phyloP scores from a whole-genome alignment of 768 basidiomycete species.

The Omphalotus guepiniiformis region DNA sequence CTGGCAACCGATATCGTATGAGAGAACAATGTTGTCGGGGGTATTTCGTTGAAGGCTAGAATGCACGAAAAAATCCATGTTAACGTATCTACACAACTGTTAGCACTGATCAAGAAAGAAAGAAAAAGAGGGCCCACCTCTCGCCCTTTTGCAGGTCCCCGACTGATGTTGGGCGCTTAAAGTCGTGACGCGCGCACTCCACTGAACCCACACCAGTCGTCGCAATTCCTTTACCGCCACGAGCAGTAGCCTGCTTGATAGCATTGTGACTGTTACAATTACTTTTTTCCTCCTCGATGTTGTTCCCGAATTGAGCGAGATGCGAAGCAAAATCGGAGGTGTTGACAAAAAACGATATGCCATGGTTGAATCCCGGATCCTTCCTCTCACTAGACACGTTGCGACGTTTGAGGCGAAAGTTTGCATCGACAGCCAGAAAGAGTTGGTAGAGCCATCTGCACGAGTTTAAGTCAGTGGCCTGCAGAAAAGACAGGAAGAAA shows the following conservation, averaged over 20 bases:
- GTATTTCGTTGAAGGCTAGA: not conserved
- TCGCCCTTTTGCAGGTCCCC: no score
- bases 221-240: constrained; percentile 15
- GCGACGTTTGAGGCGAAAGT: constrained; percentile 26
- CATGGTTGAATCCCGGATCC: constrained; percentile 24
- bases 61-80: not conserved
- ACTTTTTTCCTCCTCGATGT: constrained; percentile 17
- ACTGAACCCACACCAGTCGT: constrained; percentile 18
- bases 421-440: constrained; percentile 27
- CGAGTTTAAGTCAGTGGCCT: no score
- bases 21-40: not conserved
- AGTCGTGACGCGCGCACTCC: constrained; percentile 16
- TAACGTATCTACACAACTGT: not conserved
- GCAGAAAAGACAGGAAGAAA: no score
- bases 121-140: not conserved
- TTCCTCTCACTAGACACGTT: constrained; percentile 19
- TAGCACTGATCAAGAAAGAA: no score
- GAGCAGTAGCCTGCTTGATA: constrained; percentile 17
- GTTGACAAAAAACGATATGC: constrained; percentile 24
- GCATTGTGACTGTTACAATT: constrained; percentile 20
- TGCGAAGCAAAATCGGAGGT: constrained; percentile 14
- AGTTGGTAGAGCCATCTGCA: constrained; percentile 25
- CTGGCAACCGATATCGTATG: not conserved
- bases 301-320: constrained; percentile 13
- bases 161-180: constrained; percentile 22